These are phyloP conservation scores for Nothopassalora personata DNA, from an alignment of 2,329 filamentous ascomycete species.

Conservation along the genomic window DNA sequence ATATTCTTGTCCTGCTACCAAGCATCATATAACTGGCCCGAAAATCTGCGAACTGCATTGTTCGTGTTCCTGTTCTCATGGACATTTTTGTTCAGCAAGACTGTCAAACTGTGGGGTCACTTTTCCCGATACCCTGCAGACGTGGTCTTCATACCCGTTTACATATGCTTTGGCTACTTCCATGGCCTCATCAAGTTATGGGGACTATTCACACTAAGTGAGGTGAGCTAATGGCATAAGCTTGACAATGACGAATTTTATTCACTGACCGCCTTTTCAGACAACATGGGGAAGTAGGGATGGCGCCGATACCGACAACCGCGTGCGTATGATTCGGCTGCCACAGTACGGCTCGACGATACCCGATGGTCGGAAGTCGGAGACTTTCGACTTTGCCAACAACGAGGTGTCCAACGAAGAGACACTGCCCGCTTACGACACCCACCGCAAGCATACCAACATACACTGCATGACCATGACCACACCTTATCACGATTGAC, in stretches of 20 bases:
- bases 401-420: constrained; percentile 14
- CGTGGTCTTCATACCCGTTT: constrained; percentile 73
- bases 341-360: constrained; percentile 30
- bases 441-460: constrained; percentile 17
- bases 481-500: constrained; percentile 25
- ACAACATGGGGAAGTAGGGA: constrained; percentile 94
- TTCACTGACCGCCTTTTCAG: constrained; percentile 45
- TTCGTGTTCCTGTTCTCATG: constrained; percentile 59
- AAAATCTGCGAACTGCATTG: constrained; percentile 43
- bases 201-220: constrained; percentile 65
- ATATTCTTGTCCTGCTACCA: constrained; percentile 65
- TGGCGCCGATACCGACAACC: constrained; percentile 81
- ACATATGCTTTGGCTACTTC: constrained; percentile 84
- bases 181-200: constrained; percentile 91
- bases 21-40: constrained; percentile 50
- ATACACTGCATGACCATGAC: constrained; percentile 11
- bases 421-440: constrained; percentile 29
- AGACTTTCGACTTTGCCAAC: constrained; percentile 27
- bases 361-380: constrained; percentile 30
- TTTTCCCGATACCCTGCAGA: constrained; percentile 81
- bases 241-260: constrained; percentile 9
- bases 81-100: constrained; percentile 77
- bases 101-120: constrained; percentile 82
- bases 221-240: constrained; percentile 52
- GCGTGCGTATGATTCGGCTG: constrained; percentile 56